Base-by-base conservation (phyloP, 495 filamentous ascomycete genomes). In the Bryoglossum gracile region DNA sequence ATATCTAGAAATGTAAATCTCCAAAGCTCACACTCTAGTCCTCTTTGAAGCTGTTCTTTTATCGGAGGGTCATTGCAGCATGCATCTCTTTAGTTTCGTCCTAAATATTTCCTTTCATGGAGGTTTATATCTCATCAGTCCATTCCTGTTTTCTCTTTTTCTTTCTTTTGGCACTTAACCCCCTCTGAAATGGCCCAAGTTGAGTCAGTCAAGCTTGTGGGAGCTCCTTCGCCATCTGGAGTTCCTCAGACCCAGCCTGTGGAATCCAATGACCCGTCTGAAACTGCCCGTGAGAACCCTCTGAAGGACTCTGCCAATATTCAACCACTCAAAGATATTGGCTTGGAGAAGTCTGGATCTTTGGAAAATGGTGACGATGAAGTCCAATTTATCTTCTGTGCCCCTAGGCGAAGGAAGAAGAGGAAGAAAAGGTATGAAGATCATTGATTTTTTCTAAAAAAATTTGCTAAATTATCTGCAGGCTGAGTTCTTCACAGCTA, bases 331-430 rank as follows among this genome's bases (percentile, higher is more conserved):
- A n/a, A n/a, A n/a, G n/a, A n/a, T n/a, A n/a, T n/a, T n/a, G n/a
- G 17, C 14, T 8, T 10, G 14, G 24, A 18, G 14, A 25, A 38
- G 18, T 47, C 30, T 14, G 16, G 32, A 6, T 25, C 33, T 25
- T 1, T 13, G 26, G 16, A 8, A 42, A 54, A 18, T 61, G 61
- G 39, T 19, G 55, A 53, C 10, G 68, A 74, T 42, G 71, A 74
- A 25, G 55, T 74, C 14, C 57, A 69, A 55, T 68, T 72, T 36
- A 53, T 74, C 26, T 71, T 67, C 38, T 65, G 61, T 3, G 60
- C 65, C 18, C 68, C 69, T 13, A 61, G 69, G 40, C 70, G 71
- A 40, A 68, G 63, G 48, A 62, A 44, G 19, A 65, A 60, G 47
- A 50, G 48, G 17, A 58, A 51, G 41, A 53, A 57, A 41, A 54